A percentile compares a stretch with the other conserved stretches of the same genome.
Conservation (phyloP, 768 basidiomycete genomes). For the Suillus discolor region DNA sequence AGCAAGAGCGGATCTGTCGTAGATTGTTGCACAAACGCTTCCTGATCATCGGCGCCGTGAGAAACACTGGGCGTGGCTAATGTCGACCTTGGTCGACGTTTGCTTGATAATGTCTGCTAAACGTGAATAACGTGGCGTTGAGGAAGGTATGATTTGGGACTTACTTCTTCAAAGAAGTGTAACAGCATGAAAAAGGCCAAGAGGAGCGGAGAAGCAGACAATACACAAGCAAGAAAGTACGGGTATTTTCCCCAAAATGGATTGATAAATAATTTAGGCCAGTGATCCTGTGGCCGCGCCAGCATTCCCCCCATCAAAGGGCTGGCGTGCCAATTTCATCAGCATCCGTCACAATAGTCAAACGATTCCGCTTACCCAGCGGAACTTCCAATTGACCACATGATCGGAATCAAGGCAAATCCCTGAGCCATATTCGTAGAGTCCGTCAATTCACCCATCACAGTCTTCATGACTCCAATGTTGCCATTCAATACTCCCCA, state of each 20-base stretch:
- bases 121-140: neutral
- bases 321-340: slow-evolving; percentile 42
- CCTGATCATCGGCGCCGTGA: slow-evolving; percentile 4
- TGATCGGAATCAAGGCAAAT: slow-evolving; percentile 31
- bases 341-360: neutral
- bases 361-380: slow-evolving; percentile 30
- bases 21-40: slow-evolving; percentile 8
- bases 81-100: slow-evolving; percentile 17
- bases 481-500: slow-evolving; percentile 66
- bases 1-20: slow-evolving; percentile 44
- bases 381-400: slow-evolving; percentile 30
- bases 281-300: slow-evolving; percentile 55
- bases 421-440: slow-evolving; percentile 31
- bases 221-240: slow-evolving; percentile 40
- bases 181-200: slow-evolving; percentile 20
- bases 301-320: slow-evolving; percentile 64
- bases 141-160: neutral
- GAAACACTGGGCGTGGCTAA: neutral
- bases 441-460: slow-evolving; percentile 67
- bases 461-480: slow-evolving; percentile 68
- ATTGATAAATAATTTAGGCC: slow-evolving; percentile 48
- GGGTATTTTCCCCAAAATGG: slow-evolving; percentile 39
- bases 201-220: slow-evolving; percentile 21
- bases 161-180: slow-evolving; percentile 34
- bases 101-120: slow-evolving; percentile 4